Conservation (phyloP, 306 rosid genomes). For the Parietaria judaica region DNA sequence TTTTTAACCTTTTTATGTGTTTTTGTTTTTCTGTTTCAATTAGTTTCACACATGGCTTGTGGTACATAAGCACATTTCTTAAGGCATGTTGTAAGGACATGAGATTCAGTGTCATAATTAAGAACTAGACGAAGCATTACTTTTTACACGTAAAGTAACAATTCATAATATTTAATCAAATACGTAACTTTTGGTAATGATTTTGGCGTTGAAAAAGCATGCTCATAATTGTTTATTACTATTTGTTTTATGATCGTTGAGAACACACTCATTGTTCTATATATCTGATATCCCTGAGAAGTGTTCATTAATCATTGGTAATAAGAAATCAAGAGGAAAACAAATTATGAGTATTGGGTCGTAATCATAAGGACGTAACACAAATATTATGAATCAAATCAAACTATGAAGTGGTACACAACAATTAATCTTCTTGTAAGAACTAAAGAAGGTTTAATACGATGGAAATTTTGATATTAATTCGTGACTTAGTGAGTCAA, state of each 20-base stretch:
- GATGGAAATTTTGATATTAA: too few relatives aligned
- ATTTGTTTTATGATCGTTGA: not conserved
- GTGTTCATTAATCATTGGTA: not conserved
- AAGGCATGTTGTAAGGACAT: too few relatives aligned
- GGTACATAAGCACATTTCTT: too few relatives aligned
- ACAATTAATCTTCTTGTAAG: not conserved
- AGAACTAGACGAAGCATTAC: too few relatives aligned
- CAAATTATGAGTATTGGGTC: conserved; percentile 1
- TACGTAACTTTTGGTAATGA: not conserved
- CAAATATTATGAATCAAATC: not conserved
- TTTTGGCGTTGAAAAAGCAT: not conserved
- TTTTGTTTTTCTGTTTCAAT: not conserved
- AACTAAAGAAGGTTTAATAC: too few relatives aligned
- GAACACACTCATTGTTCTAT: too few relatives aligned
- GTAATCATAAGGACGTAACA: not conserved
- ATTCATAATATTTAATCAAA: not conserved
- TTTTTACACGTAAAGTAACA: not conserved
- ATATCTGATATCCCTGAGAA: too few relatives aligned
- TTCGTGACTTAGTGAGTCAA: too few relatives aligned
- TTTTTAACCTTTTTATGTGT: not conserved
- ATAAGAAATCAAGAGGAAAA: not conserved
- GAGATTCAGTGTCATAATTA: too few relatives aligned
- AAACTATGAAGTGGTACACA: not conserved
- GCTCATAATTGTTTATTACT: not conserved
- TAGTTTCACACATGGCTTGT: too few relatives aligned